Base-by-base conservation (phyloP, 1,139 yeast species). In the Saccharomyces hybrid region DNA sequence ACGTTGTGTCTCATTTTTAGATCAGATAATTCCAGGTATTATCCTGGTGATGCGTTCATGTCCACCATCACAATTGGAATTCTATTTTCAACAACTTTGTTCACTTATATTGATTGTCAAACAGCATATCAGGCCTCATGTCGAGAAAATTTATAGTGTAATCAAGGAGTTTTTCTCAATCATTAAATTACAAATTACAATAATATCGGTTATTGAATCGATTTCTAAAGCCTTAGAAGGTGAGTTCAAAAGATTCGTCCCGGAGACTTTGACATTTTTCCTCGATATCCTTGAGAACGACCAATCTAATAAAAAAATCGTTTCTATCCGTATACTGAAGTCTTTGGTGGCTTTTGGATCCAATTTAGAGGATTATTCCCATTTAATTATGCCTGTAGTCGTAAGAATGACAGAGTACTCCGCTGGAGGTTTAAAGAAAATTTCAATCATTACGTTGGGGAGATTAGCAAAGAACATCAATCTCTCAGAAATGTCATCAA, bases 341-440 rank as follows among this genome's bases (percentile, higher is more conserved):
- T 87, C 96, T n/a, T 81, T 95, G 66, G 95, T 90, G 13, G 86
- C 86, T 0, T 89, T 93, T 70, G 97, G 97, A 0, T 76, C 86
- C 31, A 89, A 87, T 64, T 79, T 91, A 50, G 98, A 93, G 62
- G 97, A 95, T 59, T 89, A 87, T 64, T 82, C 86, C 8, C 97
- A 90, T 68, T 78, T 91, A 52, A 81, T 93, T 47, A 79, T 93
- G 25, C 98, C 98, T 0, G 86, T 88, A 52, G 78, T 91, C 42
- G 95, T 91, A 0, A 79, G 82, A 57, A 73, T 91, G 75, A 86
- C 91, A 65, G 97, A 93, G 66, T 80, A 75, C 56, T 84, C 88
- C 5, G 80, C 77, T 52, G 78, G 69, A 4, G 67, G 72, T 23
- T 76, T 91, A 49, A 75, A 91, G 55, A 80, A 79, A 56, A 83